Conservation (phyloP, 2,329 filamentous ascomycete genomes). For the Onygena corvina region DNA sequence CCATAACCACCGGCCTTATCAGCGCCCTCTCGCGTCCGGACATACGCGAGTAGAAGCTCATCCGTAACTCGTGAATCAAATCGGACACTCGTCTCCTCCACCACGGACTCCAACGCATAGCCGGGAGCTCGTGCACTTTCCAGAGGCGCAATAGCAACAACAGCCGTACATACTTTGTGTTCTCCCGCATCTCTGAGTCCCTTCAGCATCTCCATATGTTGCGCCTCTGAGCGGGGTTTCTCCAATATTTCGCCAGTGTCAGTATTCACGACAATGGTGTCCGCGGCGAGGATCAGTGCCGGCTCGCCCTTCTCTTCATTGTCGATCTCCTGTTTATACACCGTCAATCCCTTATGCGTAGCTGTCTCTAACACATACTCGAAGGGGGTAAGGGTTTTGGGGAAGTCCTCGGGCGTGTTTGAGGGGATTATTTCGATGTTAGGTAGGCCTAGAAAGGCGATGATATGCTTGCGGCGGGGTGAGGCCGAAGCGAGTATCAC, state of each 20-base stretch:
- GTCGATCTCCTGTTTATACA: constrained; percentile 51
- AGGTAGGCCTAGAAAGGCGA: constrained; percentile 64
- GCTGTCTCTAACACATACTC: constrained; percentile 89
- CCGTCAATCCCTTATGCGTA: constrained; percentile 65
- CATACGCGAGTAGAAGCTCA: constrained; percentile 62
- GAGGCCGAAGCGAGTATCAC: constrained; percentile 86
- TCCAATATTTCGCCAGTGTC: constrained; percentile 68
- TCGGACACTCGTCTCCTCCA: constrained; percentile 83
- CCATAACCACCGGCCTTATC: constrained; percentile 97
- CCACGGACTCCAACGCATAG: constrained; percentile 66
- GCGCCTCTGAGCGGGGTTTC: constrained; percentile 70
- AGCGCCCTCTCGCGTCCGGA: constrained; percentile 68
- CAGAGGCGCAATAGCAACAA: constrained; percentile 71
- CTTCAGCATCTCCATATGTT: constrained; percentile 76
- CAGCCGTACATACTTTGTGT: constrained; percentile 77
- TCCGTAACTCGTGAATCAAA: constrained; percentile 68
- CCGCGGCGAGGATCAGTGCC: constrained; percentile 73
- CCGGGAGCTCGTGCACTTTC: constrained; percentile 72
- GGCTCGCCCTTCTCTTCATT: constrained; percentile 54
- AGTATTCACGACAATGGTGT: constrained; percentile 71
- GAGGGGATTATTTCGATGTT: constrained; percentile 79
- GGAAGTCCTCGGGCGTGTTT: constrained; percentile 69
- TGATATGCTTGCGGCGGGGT: constrained; percentile 68
- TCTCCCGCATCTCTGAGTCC: constrained; percentile 61
- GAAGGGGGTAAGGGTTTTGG: constrained; percentile 66